Conservation (phyloP, 306 rosid species). For the Lithocarpus polystachyus region DNA sequence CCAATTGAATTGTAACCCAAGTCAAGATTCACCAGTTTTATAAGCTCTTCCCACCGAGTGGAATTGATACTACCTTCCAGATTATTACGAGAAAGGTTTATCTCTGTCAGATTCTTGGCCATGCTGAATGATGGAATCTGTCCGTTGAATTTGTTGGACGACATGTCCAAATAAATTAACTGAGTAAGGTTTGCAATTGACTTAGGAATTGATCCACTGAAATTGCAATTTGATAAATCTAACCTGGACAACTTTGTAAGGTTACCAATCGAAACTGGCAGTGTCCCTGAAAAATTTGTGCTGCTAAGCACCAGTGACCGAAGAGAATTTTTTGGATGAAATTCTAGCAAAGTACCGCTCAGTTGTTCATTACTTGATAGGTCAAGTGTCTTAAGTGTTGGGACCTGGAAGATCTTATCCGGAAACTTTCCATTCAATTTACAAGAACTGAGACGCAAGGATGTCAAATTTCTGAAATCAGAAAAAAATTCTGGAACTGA, state of each 20-base stretch:
- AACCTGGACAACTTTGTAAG: slow-evolving; percentile 16
- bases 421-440: slow-evolving; percentile 16
- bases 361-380: background rate
- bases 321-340: background rate
- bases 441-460: background rate
- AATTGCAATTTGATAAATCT: slow-evolving; percentile 3
- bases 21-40: slow-evolving; percentile 12
- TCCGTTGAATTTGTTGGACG: background rate
- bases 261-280: slow-evolving; percentile 23
- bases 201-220: slow-evolving; percentile 23
- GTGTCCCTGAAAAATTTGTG: slow-evolving; percentile 13
- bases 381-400: slow-evolving; percentile 1
- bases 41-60: slow-evolving; percentile 19
- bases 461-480: slow-evolving; percentile 18
- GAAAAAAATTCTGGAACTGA: slow-evolving; percentile 18
- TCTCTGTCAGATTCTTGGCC: slow-evolving; percentile 5
- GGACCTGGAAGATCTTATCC: slow-evolving; percentile 2
- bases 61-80: slow-evolving; percentile 18
- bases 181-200: slow-evolving; percentile 3
- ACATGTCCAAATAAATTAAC: slow-evolving; percentile 19
- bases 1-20: slow-evolving; percentile 18
- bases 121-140: slow-evolving; percentile 24
- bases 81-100: slow-evolving; percentile 16
- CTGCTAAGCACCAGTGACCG: background rate
- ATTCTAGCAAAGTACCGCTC: slow-evolving; percentile 23